Conservation (phyloP, 257 asterid genomes). For the Verbascum thapsus region DNA sequence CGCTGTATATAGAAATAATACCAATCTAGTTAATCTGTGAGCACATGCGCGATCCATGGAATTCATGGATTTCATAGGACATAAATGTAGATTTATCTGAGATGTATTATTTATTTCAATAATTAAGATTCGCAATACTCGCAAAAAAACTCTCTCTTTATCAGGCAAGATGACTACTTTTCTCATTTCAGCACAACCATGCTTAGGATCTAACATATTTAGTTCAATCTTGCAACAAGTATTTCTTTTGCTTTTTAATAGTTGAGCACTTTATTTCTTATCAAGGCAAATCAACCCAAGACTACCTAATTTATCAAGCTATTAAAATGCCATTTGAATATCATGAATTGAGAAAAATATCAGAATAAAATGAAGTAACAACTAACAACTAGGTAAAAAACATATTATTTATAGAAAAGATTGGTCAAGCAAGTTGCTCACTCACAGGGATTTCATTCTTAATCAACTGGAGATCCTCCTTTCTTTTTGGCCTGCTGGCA, state of each 20-base stretch:
- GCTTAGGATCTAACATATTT: background rate
- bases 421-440: slow-evolving; percentile 27
- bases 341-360: slow-evolving; percentile 11
- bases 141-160: background rate
- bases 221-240: too few relatives aligned
- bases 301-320: background rate
- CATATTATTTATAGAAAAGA: slow-evolving; percentile 10
- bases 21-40: background rate
- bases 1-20: background rate
- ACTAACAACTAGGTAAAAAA: slow-evolving; percentile 15
- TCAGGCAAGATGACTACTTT: slow-evolving; percentile 1
- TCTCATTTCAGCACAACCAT: background rate
- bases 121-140: background rate
- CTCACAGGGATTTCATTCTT: slow-evolving; percentile 48
- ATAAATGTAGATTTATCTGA: background rate
- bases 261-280: background rate
- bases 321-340: slow-evolving; percentile 5
- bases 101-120: too few relatives aligned
- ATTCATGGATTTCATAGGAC: background rate
- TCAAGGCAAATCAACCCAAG: background rate
- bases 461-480: slow-evolving; percentile 27
- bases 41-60: background rate
- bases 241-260: too few relatives aligned
- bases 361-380: slow-evolving; percentile 16
- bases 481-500: slow-evolving; percentile 48